Base-by-base conservation (phyloP, 257 asterid genomes). In the Cynanchum wilfordii region DNA sequence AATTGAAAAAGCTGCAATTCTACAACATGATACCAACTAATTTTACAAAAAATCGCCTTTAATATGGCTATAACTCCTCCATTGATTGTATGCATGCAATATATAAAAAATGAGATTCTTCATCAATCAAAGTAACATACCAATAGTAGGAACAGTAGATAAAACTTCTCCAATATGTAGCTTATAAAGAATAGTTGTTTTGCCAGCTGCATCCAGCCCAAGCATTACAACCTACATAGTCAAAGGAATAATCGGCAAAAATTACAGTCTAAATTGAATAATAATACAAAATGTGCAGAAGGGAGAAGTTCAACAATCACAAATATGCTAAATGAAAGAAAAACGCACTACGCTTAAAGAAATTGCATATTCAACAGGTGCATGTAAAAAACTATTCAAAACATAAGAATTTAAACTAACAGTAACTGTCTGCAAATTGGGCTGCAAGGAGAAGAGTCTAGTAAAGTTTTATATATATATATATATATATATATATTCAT, bases 131-230 rank as follows among this genome's bases (percentile, higher is more conserved):
- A 73, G 72, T 71, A 77, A 81, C 89, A 38, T 83, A 95, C 99
- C 99, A 36, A 95, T 95, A 64, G 98, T 95, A 77, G 99, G 98
- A 83, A 92, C 99, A 6, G 99, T 95, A 44, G 99, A 95, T 77
- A 95, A 80, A 84, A 92, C 96, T 86, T 95, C 99, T 66, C 99
- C 98, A 73, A 95, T 89, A 84, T 95, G 98, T 86, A 95, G 92
- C 84, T 95, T 95, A 79, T 95, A 92, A 62, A 95, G 87, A 73
- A 95, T 92, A 7, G 99, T 95, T 77, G 99, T 95, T 93, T 95
- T 95, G 67, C 99, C 99, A 85, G 99, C 99, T 64, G 98, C 98
- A 82, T 95, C 99, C 74, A 95, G 88, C 62, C 99, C 99, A 78
- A 95, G 97, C 99, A 92, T 95, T 79, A 95, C 98, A 82, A 95